phyloP scores from a whole-genome alignment of 2,329 filamentous ascomycete genomes.

The Zopfia rhizophila region DNA sequence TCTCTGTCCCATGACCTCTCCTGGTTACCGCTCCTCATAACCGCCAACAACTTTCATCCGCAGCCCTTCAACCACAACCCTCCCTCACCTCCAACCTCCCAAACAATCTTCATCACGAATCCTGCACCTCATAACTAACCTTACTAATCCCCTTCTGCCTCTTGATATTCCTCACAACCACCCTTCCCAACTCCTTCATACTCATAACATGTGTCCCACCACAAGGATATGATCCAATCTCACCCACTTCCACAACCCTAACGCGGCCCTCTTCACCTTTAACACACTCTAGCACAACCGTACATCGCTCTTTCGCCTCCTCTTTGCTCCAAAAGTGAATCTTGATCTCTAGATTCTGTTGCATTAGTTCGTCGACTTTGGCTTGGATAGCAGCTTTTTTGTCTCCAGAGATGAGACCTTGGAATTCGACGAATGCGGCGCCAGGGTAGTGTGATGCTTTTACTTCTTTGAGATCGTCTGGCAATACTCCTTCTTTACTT shows the following conservation, averaged over 20 bases:
- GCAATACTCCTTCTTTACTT: conserved; percentile 55
- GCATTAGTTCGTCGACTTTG: conserved; percentile 68
- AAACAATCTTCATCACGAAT: conserved; percentile 21
- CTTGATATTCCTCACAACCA: conserved; percentile 73
- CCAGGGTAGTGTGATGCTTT: conserved; percentile 79
- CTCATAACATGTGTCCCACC: conserved; percentile 77
- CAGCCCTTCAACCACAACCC: too few species aligned
- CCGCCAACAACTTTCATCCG: too few species aligned
- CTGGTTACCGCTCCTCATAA: too few species aligned
- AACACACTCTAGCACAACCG: conserved; percentile 61
- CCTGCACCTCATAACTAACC: conserved; percentile 59
- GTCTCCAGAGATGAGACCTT: conserved; percentile 70
- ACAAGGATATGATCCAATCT: conserved; percentile 76
- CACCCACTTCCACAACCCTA: conserved; percentile 75
- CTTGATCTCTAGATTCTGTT: conserved; percentile 49
- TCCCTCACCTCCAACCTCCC: too few species aligned
- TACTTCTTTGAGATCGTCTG: conserved; percentile 66
- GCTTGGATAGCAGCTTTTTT: conserved; percentile 64
- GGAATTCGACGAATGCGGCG: conserved; percentile 73
- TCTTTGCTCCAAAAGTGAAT: conserved; percentile 75
- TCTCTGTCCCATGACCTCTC: too few species aligned
- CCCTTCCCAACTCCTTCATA: conserved; percentile 68
- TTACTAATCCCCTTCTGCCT: conserved; percentile 71
- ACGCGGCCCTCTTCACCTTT: conserved; percentile 51
- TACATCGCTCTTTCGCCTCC: conserved; percentile 61